Evolutionary conservation across 2,329 filamentous ascomycete genomes (phyloP), one percentile per base, ranked within the genome.

Genomic region (Hyphodiscus sp.): DNA sequence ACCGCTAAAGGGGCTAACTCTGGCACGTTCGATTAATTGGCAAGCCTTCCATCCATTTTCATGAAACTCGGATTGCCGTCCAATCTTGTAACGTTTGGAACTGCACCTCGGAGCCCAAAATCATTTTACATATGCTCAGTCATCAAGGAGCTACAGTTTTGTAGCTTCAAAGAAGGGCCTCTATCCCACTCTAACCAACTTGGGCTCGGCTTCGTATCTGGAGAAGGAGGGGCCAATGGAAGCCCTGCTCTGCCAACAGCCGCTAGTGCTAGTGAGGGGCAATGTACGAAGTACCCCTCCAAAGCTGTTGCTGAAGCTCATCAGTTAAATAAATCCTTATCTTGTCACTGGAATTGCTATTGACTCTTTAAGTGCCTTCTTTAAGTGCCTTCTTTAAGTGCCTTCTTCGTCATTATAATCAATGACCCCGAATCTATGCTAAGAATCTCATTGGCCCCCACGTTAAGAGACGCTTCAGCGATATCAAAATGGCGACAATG

Each of bases 401-500:
- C n/a, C n/a, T n/a, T n/a, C n/a, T n/a, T n/a, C n/a, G n/a, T n/a
- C n/a, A n/a, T n/a, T n/a, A n/a, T n/a, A n/a, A 19, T 20, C 42
- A n/a, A 23, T 45, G 33, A 38, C 19, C n/a, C 33, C 29, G 1
- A 11, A 20, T 18, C n/a, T 33, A 23, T 15, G 45, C 20, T 23
- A 8, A 26, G 23, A 26, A 26, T 26, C 23, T 26, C 3, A 26
- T 26, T 8, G 23, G 23, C 8, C 8, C 23, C 3, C 23, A 8
- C 23, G 23, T 26, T 26, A 26, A 26, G 23, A 26, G 23, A 26
- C 3, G 8, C 23, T 4, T 26, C 23, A 26, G 23, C 23, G 41
- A 41, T 9, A 47, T 6, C 19, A 51, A 38, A n/a, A 57, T 57
- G 54, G 4, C 50, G 23, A 58, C 58, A 18, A 62, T 61, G 59